Evolutionary conservation across 371 early-diverging fungal genomes (phyloP).

Genomic region (Syncephalastrum sp.): DNA sequence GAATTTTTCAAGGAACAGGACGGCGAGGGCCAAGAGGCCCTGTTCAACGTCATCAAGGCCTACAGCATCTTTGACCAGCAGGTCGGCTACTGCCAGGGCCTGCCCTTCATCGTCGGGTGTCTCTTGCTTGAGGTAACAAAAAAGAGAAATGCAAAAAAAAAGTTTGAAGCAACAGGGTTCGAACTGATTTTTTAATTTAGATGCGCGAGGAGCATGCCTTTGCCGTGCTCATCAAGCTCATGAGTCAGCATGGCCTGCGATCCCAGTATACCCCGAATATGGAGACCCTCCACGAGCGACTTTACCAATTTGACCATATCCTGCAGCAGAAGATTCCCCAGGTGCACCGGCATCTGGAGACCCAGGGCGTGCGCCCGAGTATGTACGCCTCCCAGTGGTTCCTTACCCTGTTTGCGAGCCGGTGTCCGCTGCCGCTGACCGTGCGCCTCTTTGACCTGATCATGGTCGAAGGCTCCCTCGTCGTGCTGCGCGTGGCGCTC

Average conservation of each 20-base stretch:
- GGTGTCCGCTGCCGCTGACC: constrained; percentile 79
- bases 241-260: constrained; percentile 77
- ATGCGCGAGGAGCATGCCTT: constrained; percentile 90
- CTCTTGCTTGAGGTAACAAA: constrained; percentile 75
- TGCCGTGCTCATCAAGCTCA: constrained; percentile 70
- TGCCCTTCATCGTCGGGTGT: constrained; percentile 88
- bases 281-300: constrained; percentile 75
- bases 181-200: constrained; percentile 21
- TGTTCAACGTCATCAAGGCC: constrained; percentile 86
- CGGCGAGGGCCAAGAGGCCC: constrained; percentile 78
- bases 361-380: constrained; percentile 67
- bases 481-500: constrained; percentile 79
- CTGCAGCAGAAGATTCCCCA: constrained; percentile 68
- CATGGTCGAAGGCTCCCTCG: constrained; percentile 84
- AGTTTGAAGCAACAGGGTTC: neutral
- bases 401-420: constrained; percentile 83
- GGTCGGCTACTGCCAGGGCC: constrained; percentile 96
- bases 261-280: constrained; percentile 78
- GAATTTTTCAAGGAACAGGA: constrained; percentile 74
- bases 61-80: constrained; percentile 89
- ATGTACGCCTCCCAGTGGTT: constrained; percentile 88
- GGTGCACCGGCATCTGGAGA: constrained; percentile 68
- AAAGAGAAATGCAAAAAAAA: constrained; percentile 20
- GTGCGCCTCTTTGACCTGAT: constrained; percentile 88
- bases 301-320: constrained; percentile 85